Percentiles rank a stretch among this genome's conserved stretches.
Evolutionary conservation across 2,329 filamentous ascomycete species (phyloP).

Genomic region (Botryotinia calthae): DNA sequence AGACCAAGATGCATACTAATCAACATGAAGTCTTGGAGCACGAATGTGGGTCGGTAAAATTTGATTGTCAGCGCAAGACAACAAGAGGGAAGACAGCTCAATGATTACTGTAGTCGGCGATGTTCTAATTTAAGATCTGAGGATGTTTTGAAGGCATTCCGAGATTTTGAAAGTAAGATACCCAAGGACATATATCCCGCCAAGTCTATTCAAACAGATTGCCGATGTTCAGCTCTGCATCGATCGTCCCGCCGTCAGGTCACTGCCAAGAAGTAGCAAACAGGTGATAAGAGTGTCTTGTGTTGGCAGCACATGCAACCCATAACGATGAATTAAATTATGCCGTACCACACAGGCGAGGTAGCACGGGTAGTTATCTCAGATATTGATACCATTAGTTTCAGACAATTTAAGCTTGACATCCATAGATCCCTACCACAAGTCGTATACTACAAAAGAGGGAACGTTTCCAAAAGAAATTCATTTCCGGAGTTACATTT

Average conservation of each 20-base stretch:
- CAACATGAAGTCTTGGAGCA: background rate
- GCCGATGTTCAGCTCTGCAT: background rate
- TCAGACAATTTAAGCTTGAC: background rate
- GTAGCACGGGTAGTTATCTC: background rate
- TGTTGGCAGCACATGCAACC: background rate
- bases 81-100: background rate
- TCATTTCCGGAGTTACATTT: background rate
- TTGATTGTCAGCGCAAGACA: background rate
- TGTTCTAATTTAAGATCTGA: background rate
- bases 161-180: background rate
- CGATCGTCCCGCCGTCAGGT: background rate
- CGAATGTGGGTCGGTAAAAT: background rate
- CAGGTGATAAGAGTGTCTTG: background rate
- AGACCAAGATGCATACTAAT: background rate
- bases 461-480: background rate
- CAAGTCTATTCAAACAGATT: background rate
- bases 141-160: background rate
- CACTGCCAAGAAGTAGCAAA: background rate
- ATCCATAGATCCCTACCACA: background rate
- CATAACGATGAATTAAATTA: background rate
- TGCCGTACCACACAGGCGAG: background rate
- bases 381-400: background rate
- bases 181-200: background rate
- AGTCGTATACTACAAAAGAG: background rate
- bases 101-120: slow-evolving; percentile 1